Percentiles rank a stretch among this genome's conserved stretches.
Conservation (phyloP, 805 yeast genomes). For the Saccharomyces mikatae region DNA sequence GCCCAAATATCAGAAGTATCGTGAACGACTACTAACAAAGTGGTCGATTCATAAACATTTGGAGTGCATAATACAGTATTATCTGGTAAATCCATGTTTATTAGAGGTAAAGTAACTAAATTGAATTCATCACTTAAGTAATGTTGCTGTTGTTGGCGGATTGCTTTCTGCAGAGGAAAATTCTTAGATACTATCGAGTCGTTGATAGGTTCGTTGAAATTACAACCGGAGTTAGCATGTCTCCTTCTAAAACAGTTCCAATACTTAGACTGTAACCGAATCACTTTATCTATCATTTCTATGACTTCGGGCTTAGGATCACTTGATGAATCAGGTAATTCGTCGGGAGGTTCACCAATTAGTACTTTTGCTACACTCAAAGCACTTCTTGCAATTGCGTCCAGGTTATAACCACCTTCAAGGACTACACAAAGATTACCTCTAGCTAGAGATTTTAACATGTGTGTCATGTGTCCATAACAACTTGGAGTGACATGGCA, state of each 20-base stretch:
- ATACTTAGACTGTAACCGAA: slow-evolving; percentile 69
- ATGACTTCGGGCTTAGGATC: slow-evolving; percentile 72
- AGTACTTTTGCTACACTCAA: slow-evolving; percentile 84
- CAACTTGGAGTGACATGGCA: slow-evolving; percentile 94
- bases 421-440: slow-evolving; percentile 84
- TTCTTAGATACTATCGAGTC: slow-evolving; percentile 33
- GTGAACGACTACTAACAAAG: slow-evolving; percentile 66
- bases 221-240: slow-evolving; percentile 48
- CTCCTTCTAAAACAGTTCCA: slow-evolving; percentile 69
- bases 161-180: slow-evolving; percentile 57
- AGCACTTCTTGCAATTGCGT: slow-evolving; percentile 84
- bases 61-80: slow-evolving; percentile 46
- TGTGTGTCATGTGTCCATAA: slow-evolving; percentile 92
- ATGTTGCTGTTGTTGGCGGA: slow-evolving; percentile 62
- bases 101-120: slow-evolving; percentile 63
- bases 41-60: slow-evolving; percentile 57
- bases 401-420: slow-evolving; percentile 95
- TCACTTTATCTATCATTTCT: slow-evolving; percentile 73
- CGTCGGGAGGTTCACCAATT: slow-evolving; percentile 92
- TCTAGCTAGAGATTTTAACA: slow-evolving; percentile 76
- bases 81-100: slow-evolving; percentile 31
- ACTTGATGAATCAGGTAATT: slow-evolving; percentile 40
- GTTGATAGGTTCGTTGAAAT: slow-evolving; percentile 30
- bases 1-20: slow-evolving; percentile 95
- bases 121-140: slow-evolving; percentile 46